Percentiles rank a stretch among this genome's conserved stretches.
phyloP scores from a whole-genome alignment of 2,329 filamentous ascomycete genomes.

The Lanzia echinophila region DNA sequence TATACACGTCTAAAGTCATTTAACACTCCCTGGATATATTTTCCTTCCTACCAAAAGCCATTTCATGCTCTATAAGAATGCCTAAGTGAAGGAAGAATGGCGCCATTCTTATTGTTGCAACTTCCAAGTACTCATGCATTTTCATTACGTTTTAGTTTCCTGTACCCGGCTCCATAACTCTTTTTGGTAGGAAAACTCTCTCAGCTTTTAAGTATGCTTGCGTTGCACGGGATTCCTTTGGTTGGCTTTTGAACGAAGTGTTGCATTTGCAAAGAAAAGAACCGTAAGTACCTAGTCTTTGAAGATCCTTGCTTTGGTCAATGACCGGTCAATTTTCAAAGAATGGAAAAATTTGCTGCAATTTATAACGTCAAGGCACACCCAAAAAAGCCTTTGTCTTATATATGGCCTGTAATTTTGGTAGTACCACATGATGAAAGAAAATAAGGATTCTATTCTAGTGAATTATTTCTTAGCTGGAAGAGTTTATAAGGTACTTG shows the following conservation, averaged over 20 bases:
- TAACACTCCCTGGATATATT: neutral
- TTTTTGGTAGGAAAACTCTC: neutral
- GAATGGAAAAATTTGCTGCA: neutral
- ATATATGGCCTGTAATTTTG: neutral
- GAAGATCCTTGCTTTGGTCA: neutral
- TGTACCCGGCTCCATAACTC: constrained; percentile 1
- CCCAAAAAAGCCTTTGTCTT: neutral
- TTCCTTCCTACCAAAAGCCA: neutral
- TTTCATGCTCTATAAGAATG: neutral
- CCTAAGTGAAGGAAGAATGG: constrained; percentile 3
- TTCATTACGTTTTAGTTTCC: constrained; percentile 10
- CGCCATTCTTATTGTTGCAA: constrained; percentile 1
- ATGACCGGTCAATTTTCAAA: neutral
- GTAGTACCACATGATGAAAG: constrained; percentile 1
- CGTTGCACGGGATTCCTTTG: constrained; percentile 1
- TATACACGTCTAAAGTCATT: too few species aligned
- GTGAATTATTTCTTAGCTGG: neutral
- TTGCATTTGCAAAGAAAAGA: too few species aligned
- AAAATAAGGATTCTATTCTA: neutral
- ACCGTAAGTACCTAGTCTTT: neutral
- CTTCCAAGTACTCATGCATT: constrained; percentile 6
- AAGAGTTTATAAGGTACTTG: neutral
- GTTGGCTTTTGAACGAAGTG: constrained; percentile 1
- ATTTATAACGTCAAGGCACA: neutral
- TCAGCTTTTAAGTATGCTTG: neutral